Base-by-base conservation (phyloP, 2,329 filamentous ascomycete genomes). In the Fusarium sp. region DNA sequence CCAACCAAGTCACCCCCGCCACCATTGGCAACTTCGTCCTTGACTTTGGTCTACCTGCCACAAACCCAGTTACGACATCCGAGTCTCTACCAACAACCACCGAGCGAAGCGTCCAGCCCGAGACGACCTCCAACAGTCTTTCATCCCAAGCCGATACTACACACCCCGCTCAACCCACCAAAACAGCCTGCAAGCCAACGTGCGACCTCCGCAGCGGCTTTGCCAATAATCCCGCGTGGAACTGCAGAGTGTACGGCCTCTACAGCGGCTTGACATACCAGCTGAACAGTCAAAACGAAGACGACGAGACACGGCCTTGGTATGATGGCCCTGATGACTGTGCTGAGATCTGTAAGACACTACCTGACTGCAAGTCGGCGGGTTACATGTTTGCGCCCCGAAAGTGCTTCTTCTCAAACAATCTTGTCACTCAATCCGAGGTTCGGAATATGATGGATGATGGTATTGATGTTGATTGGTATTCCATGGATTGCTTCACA, bases 1-100 rank as follows among this genome's bases (percentile, higher is more conserved):
- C 70, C 1, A 73, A 73, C 5, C 70, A 73, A 18, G 66, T 73
- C 3, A 73, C 70, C 0, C 70, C 70, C 1, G 32, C 55, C 0
- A 73, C 51, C 4, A 73, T 73, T 5, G 61, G 53, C 0, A 20
- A 66, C 5, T 73, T 67, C 13, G 18, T 66, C 6, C 60, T 73
- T 3, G 56, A 63, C 18, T 70, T 73, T 26, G 56, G 64, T 3
- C 9, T 4, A 3, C 39, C 58, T 3, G 14, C 1, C 0, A 38
- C 35, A 4, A 36, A 32, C 2, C 36, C 42, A 9, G 22, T 8
- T 0, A 28, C 45, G 12, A 65, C 32, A 2, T 62, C 57, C 12
- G 6, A 51, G 3, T 35, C 32, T 17, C 32, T 35, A 8, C 32
- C 32, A 7, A 32, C 28, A 26, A 32, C 28, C 4, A 39, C 39